Conservation (phyloP, 768 basidiomycete genomes). For the Amanita inopinata region DNA sequence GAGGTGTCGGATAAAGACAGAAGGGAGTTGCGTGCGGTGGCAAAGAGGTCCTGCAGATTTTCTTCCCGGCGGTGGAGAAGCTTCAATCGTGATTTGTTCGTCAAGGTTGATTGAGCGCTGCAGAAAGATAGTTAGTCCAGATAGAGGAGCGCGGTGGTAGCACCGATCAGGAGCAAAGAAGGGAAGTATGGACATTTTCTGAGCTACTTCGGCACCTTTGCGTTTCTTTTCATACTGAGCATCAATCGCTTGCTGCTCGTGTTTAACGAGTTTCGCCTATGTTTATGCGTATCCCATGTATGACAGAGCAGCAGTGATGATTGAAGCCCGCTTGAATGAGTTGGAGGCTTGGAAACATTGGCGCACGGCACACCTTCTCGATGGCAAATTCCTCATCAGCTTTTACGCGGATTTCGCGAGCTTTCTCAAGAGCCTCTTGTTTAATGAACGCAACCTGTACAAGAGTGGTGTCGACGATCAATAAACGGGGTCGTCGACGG, state of each 20-base stretch:
- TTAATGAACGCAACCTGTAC: slow-evolving; percentile 92
- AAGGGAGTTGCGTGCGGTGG: slow-evolving; percentile 54
- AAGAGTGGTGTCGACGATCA: background rate
- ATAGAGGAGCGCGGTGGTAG: too few relatives aligned
- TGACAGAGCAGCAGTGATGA: too few relatives aligned
- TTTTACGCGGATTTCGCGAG: slow-evolving; percentile 92
- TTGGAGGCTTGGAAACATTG: background rate
- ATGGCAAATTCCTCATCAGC: slow-evolving; percentile 99
- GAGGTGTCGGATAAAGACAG: slow-evolving; percentile 40
- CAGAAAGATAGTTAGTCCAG: slow-evolving; percentile 7
- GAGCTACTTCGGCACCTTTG: slow-evolving; percentile 86
- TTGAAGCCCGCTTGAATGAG: slow-evolving; percentile 7
- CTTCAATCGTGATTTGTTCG: slow-evolving; percentile 90
- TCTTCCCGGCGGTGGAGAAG: slow-evolving; percentile 89
- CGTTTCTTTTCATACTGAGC: slow-evolving; percentile 91
- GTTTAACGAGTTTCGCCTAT: slow-evolving; percentile 94
- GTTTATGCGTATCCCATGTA: too few relatives aligned
- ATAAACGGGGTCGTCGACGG: background rate
- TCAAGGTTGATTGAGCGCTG: slow-evolving; percentile 91
- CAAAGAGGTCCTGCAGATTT: slow-evolving; percentile 83
- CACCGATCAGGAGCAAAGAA: background rate
- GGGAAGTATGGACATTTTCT: slow-evolving; percentile 90
- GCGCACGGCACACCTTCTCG: slow-evolving; percentile 60
- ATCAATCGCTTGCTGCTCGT: slow-evolving; percentile 92
- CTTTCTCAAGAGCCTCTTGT: slow-evolving; percentile 97